A percentile compares a stretch with the other conserved stretches of the same genome.
phyloP scores from a whole-genome alignment of 2,329 filamentous ascomycete genomes.

The Mycosphaerella sp. region DNA sequence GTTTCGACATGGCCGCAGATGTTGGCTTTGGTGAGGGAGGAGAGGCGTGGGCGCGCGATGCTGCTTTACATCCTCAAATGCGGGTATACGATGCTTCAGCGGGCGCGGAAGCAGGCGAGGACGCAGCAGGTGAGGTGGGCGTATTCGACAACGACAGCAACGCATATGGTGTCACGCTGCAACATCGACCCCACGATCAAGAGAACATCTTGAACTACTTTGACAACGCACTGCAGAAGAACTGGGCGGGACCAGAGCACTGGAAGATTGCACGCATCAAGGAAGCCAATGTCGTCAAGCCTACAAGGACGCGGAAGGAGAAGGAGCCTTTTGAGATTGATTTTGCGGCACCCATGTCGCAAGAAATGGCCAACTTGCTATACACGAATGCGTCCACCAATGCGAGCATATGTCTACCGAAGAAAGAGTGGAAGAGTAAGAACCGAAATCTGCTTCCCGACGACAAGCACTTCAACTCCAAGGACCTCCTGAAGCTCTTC shows the following conservation, averaged over 20 bases:
- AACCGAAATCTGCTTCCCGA: constrained; percentile 88
- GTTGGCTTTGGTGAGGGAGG: constrained; percentile 91
- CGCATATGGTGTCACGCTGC: constrained; percentile 73
- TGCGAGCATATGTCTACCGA: constrained; percentile 74
- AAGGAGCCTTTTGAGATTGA: constrained; percentile 96
- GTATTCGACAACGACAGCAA: constrained; percentile 56
- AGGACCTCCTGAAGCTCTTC: constrained; percentile 81
- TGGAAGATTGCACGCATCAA: constrained; percentile 97
- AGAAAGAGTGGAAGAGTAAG: constrained; percentile 93
- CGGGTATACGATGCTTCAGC: constrained; percentile 62
- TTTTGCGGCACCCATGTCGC: constrained; percentile 69
- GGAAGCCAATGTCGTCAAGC: constrained; percentile 51
- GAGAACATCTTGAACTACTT: constrained; percentile 98
- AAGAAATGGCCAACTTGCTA: constrained; percentile 64
- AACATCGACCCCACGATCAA: constrained; percentile 61
- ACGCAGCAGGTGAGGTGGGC: constrained; percentile 41
- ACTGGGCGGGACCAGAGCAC: constrained; percentile 97
- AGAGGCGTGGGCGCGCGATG: constrained; percentile 89
- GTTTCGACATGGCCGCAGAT: constrained; percentile 54
- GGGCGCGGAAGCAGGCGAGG: constrained; percentile 49
- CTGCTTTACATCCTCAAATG: constrained; percentile 78
- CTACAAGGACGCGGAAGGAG: constrained; percentile 79
- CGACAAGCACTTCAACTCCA: constrained; percentile 97
- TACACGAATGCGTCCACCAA: constrained; percentile 77
- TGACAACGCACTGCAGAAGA: constrained; percentile 91